A percentile compares a stretch with the other conserved stretches of the same genome.
Evolutionary conservation across 2,329 filamentous ascomycete species (phyloP).

Genomic region (Fusarium bulbicola): DNA sequence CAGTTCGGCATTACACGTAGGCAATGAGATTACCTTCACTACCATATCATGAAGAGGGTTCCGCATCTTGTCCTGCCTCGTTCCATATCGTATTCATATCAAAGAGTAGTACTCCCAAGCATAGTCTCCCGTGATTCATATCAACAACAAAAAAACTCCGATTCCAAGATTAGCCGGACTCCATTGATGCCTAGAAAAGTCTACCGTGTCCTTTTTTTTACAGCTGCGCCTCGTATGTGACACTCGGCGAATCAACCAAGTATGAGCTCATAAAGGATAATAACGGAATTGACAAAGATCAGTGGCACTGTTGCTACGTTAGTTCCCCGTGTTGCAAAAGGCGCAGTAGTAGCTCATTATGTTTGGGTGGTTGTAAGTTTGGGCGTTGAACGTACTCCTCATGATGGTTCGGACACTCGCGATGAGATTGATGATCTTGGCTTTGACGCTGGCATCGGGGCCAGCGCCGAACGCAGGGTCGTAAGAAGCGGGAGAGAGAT

Average conservation of each 20-base stretch:
- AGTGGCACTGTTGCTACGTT: slow-evolving; percentile 71
- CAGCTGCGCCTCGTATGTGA: background rate
- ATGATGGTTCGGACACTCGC: slow-evolving; percentile 90
- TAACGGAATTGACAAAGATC: slow-evolving; percentile 82
- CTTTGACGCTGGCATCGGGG: slow-evolving; percentile 81
- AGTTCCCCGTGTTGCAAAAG: background rate
- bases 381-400: slow-evolving; percentile 70
- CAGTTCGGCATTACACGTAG: background rate
- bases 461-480: slow-evolving; percentile 82
- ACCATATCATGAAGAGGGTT: background rate
- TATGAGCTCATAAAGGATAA: slow-evolving; percentile 84
- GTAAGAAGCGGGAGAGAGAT: slow-evolving; percentile 75
- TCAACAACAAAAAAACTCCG: slow-evolving; percentile 30
- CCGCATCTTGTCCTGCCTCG: background rate
- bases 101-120: slow-evolving; percentile 3
- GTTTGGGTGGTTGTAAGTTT: background rate
- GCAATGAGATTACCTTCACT: background rate
- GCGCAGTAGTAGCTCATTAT: background rate
- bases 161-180: slow-evolving; percentile 30
- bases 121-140: slow-evolving; percentile 14
- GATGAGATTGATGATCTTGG: slow-evolving; percentile 88
- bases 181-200: slow-evolving; percentile 34
- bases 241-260: slow-evolving; percentile 64
- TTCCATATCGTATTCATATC: background rate
- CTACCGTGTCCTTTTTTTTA: slow-evolving; percentile 32